These are phyloP conservation scores for Pseudogymnoascus destructans DNA, from an alignment of 2,329 filamentous ascomycete genomes.

Conservation along the genomic window DNA sequence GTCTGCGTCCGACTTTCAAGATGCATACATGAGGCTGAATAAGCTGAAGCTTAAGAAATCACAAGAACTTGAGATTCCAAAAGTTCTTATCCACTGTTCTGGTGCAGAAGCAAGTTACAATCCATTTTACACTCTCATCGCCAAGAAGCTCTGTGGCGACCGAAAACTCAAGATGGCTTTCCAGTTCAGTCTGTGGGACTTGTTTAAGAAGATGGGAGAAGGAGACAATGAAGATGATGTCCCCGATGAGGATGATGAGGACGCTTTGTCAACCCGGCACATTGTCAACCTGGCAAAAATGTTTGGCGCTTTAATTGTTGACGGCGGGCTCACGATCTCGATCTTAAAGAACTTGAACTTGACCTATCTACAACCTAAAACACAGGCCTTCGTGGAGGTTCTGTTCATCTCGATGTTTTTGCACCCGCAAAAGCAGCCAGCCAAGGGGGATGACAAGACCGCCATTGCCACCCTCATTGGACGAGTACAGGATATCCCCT, in stretches of 20 bases:
- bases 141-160: conserved; percentile 62
- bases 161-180: conserved; percentile 70
- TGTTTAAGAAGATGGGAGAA: conserved; percentile 79
- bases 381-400: conserved; percentile 66
- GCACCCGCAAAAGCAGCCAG: conserved; percentile 42
- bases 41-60: conserved; percentile 78
- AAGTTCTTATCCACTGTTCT: conserved; percentile 76
- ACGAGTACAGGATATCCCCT: conserved; percentile 47
- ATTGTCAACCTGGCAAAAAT: conserved; percentile 57
- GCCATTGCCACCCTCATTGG: conserved; percentile 54
- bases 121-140: conserved; percentile 82
- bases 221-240: conserved; percentile 45
- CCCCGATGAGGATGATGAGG: conserved; percentile 44
- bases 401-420: conserved; percentile 65
- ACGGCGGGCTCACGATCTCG: conserved; percentile 43
- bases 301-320: conserved; percentile 48
- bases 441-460: conserved; percentile 38
- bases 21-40: conserved; percentile 65
- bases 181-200: conserved; percentile 73
- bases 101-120: conserved; percentile 79
- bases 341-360: conserved; percentile 64
- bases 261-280: conserved; percentile 38
- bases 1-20: conserved; percentile 69
- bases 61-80: conserved; percentile 75
- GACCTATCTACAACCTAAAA: conserved; percentile 61